phyloP scores from a whole-genome alignment of 345 rosid genomes.

The Aquilaria yunnanensis region DNA sequence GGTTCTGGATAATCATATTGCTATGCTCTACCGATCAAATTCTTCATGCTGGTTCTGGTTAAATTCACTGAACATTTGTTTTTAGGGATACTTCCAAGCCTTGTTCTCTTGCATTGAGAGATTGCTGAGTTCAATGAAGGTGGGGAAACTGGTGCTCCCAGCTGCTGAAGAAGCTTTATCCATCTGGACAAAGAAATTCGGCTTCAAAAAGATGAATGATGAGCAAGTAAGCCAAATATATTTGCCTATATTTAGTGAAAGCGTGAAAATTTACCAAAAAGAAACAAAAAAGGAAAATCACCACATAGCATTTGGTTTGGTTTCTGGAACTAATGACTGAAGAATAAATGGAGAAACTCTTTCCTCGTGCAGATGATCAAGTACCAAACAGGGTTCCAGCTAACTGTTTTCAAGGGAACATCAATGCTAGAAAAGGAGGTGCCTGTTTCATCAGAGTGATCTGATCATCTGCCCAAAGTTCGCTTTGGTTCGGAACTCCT shows the following conservation, averaged over 20 bases:
- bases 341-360: neutral
- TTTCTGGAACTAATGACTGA: too few species aligned
- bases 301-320: too few species aligned
- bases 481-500: neutral
- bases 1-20: neutral
- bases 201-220: constrained; percentile 70
- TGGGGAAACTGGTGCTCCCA: constrained; percentile 85
- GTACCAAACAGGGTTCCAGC: constrained; percentile 62
- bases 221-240: constrained; percentile 51
- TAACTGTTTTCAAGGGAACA: constrained; percentile 84
- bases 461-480: neutral
- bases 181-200: constrained; percentile 89
- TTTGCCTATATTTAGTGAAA: neutral
- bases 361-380: constrained; percentile 41
- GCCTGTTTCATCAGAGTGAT: constrained; percentile 23
- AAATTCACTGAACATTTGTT: neutral
- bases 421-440: constrained; percentile 84
- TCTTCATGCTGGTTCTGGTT: neutral
- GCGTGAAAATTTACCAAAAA: neutral
- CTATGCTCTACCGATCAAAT: neutral
- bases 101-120: constrained; percentile 79
- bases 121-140: constrained; percentile 61
- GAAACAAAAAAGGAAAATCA: neutral
- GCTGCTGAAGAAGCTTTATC: constrained; percentile 96
- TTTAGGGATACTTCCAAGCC: constrained; percentile 90